phyloP scores from a whole-genome alignment of 139 green algal species.

The Chlamydomonas incerta region DNA sequence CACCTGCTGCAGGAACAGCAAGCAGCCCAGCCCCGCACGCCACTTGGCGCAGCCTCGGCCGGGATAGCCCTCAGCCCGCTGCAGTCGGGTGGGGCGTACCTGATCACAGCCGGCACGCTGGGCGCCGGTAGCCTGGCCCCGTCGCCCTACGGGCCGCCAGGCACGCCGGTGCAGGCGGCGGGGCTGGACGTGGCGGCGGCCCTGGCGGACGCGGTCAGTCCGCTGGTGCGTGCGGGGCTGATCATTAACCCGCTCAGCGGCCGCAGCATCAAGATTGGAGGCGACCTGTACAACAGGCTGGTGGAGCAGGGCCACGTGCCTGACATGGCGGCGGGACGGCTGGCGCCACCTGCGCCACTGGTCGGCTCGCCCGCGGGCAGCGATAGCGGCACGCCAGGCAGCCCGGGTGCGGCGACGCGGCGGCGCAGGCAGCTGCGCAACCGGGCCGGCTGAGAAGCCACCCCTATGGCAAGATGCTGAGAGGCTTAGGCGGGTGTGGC shows the following conservation, averaged over 20 bases:
- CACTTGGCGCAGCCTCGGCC: too few species aligned
- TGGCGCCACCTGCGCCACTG: conserved; percentile 19
- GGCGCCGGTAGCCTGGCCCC: too few species aligned
- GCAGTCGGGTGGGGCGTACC: too few species aligned
- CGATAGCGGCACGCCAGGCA: background rate
- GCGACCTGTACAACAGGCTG: conserved; percentile 50
- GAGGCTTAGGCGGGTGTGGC: too few species aligned
- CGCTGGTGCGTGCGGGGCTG: conserved; percentile 24
- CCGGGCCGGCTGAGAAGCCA: background rate
- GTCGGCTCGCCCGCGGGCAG: background rate
- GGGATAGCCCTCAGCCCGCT: too few species aligned
- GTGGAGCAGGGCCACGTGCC: conserved; percentile 47
- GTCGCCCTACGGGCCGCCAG: too few species aligned
- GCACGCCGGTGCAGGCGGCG: background rate
- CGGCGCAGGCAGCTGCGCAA: background rate
- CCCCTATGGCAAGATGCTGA: too few species aligned
- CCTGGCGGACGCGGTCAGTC: background rate
- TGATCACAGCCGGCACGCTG: too few species aligned
- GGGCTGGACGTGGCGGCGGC: background rate
- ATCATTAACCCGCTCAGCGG: conserved; percentile 55
- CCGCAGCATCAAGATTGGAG: conserved; percentile 56
- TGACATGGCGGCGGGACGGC: conserved; percentile 19
- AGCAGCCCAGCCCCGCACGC: too few species aligned
- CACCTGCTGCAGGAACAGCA: too few species aligned
- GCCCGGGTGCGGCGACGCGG: background rate